Base-by-base conservation (phyloP, 2,329 filamentous ascomycete genomes). In the Cercospora sp. region DNA sequence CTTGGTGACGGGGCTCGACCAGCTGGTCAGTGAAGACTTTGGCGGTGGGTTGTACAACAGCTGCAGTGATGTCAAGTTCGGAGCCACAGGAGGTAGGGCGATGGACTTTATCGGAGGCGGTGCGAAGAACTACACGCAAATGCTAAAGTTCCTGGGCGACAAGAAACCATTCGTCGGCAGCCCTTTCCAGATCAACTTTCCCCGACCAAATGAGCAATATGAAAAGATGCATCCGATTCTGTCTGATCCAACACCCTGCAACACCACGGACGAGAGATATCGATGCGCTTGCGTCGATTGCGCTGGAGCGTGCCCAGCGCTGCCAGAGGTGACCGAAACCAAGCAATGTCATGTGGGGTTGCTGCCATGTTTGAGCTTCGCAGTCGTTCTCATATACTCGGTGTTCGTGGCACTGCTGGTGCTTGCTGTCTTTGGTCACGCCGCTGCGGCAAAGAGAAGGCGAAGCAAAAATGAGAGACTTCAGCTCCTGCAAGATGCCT, bases 1-100 rank as follows among this genome's bases (percentile, higher is more conserved):
- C 66, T 80, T 93, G n/a, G 93, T 97, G 13, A 93, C 91, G 1
- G 93, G 97, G 81, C 82, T 99, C 24, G 94, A 97, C 77, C 94
- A 97, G 77, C 83, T 98, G 5, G 89, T 97, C 74, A 92, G 93
- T 2, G 85, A 93, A 66, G 85, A 91, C 63, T 98, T 96, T 78
- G 94, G 93, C 53, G 85, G 87, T 8, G 93, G 91, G 1, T 96
- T 99, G 82, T 99, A 94, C 79, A 87, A 97, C 80, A 99, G 95
- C 81, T 99, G 95, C 84, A 98, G 98, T 81, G 93, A 99, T 79
- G 94, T 99, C 81, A 99, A 99, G 78, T 97, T 98, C 76, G 95
- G 95, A 40, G 91, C 94, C 6, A 94, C 94, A 51, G 97, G 97
- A 77, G 91, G 92, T 69, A 93, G 91, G 76, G 95, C 94, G 16